phyloP scores from a whole-genome alignment of 1,139 yeast species.

The Entelexis paramagnoliae region DNA sequence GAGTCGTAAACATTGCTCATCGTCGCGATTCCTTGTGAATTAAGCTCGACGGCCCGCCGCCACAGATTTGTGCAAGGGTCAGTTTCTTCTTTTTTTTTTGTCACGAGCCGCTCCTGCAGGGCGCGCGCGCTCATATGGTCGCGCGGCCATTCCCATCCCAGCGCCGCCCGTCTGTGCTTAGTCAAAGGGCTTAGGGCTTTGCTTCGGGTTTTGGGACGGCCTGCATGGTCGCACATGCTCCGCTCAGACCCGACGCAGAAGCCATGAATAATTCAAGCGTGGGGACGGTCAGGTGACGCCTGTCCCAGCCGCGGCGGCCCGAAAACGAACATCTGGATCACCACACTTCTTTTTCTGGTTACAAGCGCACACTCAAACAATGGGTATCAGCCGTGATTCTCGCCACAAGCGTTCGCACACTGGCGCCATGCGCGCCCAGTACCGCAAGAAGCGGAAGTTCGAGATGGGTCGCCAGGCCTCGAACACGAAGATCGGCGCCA shows the following conservation, averaged over 20 bases:
- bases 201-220: not conserved
- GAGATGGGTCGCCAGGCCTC: slow-evolving; percentile 99
- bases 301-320: slow-evolving; percentile 6
- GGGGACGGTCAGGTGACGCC: not conserved
- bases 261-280: slow-evolving; percentile 6
- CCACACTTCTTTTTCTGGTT: slow-evolving; percentile 8
- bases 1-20: slow-evolving; percentile 65
- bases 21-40: not conserved
- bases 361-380: slow-evolving; percentile 27
- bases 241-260: not conserved
- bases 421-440: slow-evolving; percentile 99
- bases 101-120: too few species aligned
- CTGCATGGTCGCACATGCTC: not conserved
- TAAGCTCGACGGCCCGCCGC: too few species aligned
- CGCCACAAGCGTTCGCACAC: slow-evolving; percentile 99
- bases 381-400: slow-evolving; percentile 99
- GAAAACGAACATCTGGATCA: slow-evolving; percentile 5
- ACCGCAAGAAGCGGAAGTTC: slow-evolving; percentile 99
- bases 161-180: too few species aligned
- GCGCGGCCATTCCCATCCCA: too few species aligned
- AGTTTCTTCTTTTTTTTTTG: too few species aligned
- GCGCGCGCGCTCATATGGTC: too few species aligned
- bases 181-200: slow-evolving; percentile 12
- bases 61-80: too few species aligned
- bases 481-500: slow-evolving; percentile 97